Percentiles rank a stretch among this genome's conserved stretches.
Evolutionary conservation across 176 grass and related monocot species (phyloP).

Genomic region (Musa itinerans): DNA sequence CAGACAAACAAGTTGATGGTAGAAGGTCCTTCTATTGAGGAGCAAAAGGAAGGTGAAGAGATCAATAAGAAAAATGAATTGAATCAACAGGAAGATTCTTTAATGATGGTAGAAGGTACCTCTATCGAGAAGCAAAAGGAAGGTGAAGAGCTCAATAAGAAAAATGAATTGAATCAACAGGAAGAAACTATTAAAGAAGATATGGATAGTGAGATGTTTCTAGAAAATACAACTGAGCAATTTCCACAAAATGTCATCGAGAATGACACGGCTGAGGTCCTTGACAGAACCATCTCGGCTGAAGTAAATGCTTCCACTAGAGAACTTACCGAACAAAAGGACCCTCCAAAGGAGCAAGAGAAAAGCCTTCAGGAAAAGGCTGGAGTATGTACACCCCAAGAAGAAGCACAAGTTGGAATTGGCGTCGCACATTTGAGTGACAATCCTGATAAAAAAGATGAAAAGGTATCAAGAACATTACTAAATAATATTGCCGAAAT

Average conservation of each 20-base stretch:
- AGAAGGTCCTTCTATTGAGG: not conserved
- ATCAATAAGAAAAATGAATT: not conserved
- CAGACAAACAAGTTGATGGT: not conserved
- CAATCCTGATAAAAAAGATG: not conserved
- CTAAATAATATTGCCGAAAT: too few species aligned
- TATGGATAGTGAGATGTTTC: not conserved
- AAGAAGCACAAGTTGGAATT: not conserved
- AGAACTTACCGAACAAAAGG: not conserved
- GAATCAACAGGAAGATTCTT: not conserved
- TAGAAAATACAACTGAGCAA: not conserved
- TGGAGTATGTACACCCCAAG: not conserved
- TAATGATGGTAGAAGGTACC: not conserved
- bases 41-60: not conserved
- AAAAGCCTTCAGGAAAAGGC: not conserved
- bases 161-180: not conserved
- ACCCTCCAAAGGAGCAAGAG: constrained; percentile 1
- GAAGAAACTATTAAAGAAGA: not conserved
- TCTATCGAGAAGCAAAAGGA: not conserved
- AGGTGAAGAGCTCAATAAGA: not conserved
- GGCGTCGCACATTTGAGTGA: not conserved
- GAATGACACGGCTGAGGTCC: not conserved
- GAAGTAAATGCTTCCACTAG: not conserved
- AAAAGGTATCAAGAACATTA: too few species aligned
- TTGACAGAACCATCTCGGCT: not conserved
- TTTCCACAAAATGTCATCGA: not conserved